A percentile compares a stretch with the other conserved stretches of the same genome.
Conservation (phyloP, 345 rosid species). For the Populus nigra region DNA sequence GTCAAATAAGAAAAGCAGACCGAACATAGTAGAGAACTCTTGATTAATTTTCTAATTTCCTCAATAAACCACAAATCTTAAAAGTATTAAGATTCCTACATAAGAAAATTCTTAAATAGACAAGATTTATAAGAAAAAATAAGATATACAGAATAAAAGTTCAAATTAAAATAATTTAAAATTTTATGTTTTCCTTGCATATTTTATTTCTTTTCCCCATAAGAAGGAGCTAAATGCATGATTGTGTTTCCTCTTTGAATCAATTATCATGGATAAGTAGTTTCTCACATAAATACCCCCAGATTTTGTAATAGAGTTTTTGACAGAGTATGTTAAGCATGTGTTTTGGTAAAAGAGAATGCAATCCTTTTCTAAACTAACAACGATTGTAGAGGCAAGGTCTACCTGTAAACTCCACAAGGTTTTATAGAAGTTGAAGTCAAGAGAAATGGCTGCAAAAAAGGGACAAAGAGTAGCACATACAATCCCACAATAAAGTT, state of each 20-base stretch:
- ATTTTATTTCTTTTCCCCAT: background rate
- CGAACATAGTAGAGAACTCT: background rate
- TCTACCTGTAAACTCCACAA: constrained; percentile 97
- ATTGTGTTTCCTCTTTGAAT: background rate
- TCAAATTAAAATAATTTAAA: background rate
- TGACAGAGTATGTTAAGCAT: background rate
- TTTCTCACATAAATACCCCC: background rate
- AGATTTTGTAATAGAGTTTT: background rate
- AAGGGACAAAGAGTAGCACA: constrained; percentile 9
- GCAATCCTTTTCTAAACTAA: background rate
- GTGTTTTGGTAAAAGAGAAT: background rate
- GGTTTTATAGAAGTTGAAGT: constrained; percentile 94
- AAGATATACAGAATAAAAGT: background rate
- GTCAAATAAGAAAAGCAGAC: background rate
- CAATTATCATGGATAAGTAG: background rate
- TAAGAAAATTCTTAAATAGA: background rate
- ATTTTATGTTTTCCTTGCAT: background rate
- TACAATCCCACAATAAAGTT: background rate
- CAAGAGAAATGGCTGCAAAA: constrained; percentile 71
- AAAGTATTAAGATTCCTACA: background rate
- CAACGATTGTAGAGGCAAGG: constrained; percentile 3
- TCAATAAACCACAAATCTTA: background rate
- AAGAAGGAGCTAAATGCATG: background rate
- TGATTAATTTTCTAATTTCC: background rate
- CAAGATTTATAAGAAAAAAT: background rate